Evolutionary conservation across 2,329 filamentous ascomycete genomes (phyloP), one percentile per base, ranked within the genome.

Genomic region (Xylaria arbuscula): DNA sequence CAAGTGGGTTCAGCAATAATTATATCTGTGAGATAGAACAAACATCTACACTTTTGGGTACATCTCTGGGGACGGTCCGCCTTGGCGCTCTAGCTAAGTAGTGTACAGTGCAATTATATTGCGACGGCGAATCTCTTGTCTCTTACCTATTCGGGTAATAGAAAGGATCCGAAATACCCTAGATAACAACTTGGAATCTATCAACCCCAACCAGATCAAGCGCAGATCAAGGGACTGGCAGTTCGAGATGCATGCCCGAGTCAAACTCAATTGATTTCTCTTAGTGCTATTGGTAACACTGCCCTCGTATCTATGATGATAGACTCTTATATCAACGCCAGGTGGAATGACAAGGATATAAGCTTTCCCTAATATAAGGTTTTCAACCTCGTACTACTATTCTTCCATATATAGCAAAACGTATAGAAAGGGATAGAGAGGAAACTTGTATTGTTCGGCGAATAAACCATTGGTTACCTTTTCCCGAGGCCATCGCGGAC

Each of bases 181-280:
- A 57, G 55, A 59, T 36, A 54, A 22, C 47, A 53, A n/a, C n/a
- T n/a, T n/a, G n/a, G n/a, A n/a, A 62, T 51, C 38, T 45, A 55
- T 17, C 47, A 45, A 58, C 38, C 62, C 58, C 66, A 66, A 68
- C 66, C 66, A 66, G 66, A 66, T 66, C 51, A 22, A 68, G 32
- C 28, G 22, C 15, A 36, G 50, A 51, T 51, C 48, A 51, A 63
- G 38, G 22, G 6, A 19, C 32, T 36, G 36, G 48, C 57, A 68
- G 61, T 51, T 65, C 66, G 53, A 62, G 56, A 10, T 57, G 66
- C 66, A 68, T 56, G n/a, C 24, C 50, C 34, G 47, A 32, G 15
- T 36, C 28, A n/a, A 59, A 47, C 38, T 60, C 48, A 13, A 24
- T 36, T 40, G 60, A 51, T 45, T 24, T 28, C 34, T 24, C n/a